Conservation (phyloP, 352 stramenopile genomes). For the Globisporangium cederbergense region DNA sequence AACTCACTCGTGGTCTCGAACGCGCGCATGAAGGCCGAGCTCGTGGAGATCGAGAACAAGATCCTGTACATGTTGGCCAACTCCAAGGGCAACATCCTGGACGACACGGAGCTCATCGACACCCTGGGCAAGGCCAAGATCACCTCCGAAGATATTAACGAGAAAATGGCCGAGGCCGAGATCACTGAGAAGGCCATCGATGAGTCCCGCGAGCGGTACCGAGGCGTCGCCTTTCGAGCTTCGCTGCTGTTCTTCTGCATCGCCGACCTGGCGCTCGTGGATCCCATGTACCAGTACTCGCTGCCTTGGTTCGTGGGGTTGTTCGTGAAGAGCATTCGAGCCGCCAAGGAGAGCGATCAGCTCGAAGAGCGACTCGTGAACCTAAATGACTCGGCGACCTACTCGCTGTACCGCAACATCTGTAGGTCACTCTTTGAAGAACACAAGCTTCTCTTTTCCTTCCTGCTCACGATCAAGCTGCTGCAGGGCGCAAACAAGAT, state of each 20-base stretch:
- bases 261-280: slow-evolving; percentile 85
- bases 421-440: slow-evolving; percentile 93
- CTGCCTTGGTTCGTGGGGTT: slow-evolving; percentile 91
- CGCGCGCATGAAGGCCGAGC: slow-evolving; percentile 89
- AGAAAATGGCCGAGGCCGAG: slow-evolving; percentile 91
- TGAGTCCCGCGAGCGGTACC: slow-evolving; percentile 85
- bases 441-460: slow-evolving; percentile 94
- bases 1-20: slow-evolving; percentile 91
- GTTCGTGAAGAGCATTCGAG: slow-evolving; percentile 88
- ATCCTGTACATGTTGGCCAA: slow-evolving; percentile 93
- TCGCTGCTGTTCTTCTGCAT: slow-evolving; percentile 93
- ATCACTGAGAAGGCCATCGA: slow-evolving; percentile 92
- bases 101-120: slow-evolving; percentile 92
- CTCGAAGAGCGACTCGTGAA: slow-evolving; percentile 81
- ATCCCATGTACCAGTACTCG: slow-evolving; percentile 95
- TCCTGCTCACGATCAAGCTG: slow-evolving; percentile 88
- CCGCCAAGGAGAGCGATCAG: slow-evolving; percentile 77
- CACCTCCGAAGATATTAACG: slow-evolving; percentile 90
- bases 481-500: slow-evolving; percentile 76
- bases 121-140: slow-evolving; percentile 90
- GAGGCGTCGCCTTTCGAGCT: slow-evolving; percentile 85
- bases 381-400: slow-evolving; percentile 91
- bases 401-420: slow-evolving; percentile 93
- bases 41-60: slow-evolving; percentile 93
- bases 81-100: slow-evolving; percentile 91